Conservation (phyloP, 768 basidiomycete species). For the Phanerodontia chrysosporium region DNA sequence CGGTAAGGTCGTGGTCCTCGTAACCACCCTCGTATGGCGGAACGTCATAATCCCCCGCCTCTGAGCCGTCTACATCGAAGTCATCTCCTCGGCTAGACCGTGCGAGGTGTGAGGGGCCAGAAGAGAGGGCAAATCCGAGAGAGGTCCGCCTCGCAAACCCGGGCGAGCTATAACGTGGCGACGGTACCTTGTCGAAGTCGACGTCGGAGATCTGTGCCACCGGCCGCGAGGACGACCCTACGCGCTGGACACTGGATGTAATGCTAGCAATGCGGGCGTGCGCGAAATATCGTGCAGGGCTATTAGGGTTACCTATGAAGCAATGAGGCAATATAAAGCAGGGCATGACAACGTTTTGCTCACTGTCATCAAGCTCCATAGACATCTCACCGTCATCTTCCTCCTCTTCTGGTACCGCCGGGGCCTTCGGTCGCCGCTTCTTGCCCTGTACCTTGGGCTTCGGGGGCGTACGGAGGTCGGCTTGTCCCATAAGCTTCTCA, state of each 20-base stretch:
- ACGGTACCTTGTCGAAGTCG: conserved; percentile 33
- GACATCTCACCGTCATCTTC: conserved; percentile 65
- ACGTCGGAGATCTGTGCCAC: conserved; percentile 27
- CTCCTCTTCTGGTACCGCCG: conserved; percentile 30
- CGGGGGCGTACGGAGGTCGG: conserved; percentile 62
- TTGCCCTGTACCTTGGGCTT: conserved; percentile 46
- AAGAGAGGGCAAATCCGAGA: conserved; percentile 13
- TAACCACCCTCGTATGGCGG: conserved; percentile 12
- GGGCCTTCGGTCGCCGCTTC: conserved; percentile 35
- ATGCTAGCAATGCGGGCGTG: conserved; percentile 22
- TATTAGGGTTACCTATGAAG: conserved; percentile 22
- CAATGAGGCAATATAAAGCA: not conserved
- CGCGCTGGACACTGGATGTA: conserved; percentile 28
- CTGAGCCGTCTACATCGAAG: conserved; percentile 15
- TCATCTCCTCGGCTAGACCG: conserved; percentile 15
- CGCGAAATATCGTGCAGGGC: conserved; percentile 28
- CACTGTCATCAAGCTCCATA: conserved; percentile 76
- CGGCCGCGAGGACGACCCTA: conserved; percentile 28
- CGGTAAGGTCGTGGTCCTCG: not conserved
- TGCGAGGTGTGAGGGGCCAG: conserved; percentile 22
- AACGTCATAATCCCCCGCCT: conserved; percentile 14
- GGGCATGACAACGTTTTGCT: conserved; percentile 23
- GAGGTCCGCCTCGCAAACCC: conserved; percentile 18
- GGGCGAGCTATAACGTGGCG: conserved; percentile 26
- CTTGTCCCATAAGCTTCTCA: conserved; percentile 67